A percentile compares a stretch with the other conserved stretches of the same genome.
phyloP scores from a whole-genome alignment of 2,329 filamentous ascomycete species.

The Fusarium solani-melongenae region DNA sequence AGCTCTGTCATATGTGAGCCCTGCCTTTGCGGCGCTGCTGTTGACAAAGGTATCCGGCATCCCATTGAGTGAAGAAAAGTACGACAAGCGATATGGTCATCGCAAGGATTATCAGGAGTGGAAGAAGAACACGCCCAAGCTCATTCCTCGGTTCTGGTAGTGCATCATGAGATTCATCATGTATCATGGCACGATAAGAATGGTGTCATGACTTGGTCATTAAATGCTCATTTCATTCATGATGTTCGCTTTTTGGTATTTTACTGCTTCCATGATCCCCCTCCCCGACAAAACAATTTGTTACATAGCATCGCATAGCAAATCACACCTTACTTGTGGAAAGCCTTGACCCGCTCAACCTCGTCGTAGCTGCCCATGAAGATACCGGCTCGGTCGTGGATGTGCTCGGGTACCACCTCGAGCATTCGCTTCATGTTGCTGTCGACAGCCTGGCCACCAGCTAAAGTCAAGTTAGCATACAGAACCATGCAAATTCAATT shows the following conservation, averaged over 20 bases:
- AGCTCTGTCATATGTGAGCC: conserved; percentile 66
- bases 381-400: conserved; percentile 95
- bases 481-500: not conserved
- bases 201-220: conserved; percentile 35
- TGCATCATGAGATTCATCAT: conserved; percentile 23
- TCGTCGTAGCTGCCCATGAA: conserved; percentile 96
- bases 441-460: conserved; percentile 91
- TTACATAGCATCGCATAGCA: not conserved
- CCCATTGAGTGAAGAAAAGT: conserved; percentile 75
- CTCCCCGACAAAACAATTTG: conserved; percentile 22
- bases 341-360: conserved; percentile 92
- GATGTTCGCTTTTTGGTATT: conserved; percentile 37
- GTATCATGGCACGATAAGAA: conserved; percentile 18
- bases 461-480: conserved; percentile 57
- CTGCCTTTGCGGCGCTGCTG: conserved; percentile 72
- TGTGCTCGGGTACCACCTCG: conserved; percentile 87
- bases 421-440: conserved; percentile 93
- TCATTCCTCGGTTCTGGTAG: conserved; percentile 69
- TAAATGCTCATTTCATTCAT: conserved; percentile 42
- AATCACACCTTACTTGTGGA: conserved; percentile 63
- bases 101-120: conserved; percentile 74
- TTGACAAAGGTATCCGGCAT: conserved; percentile 72
- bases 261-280: conserved; percentile 32
- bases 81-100: conserved; percentile 72
- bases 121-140: conserved; percentile 74